Percentiles rank a stretch among this genome's conserved stretches.
These are phyloP conservation scores for Wickerhamiella vanderwaltii DNA, from an alignment of 805 yeast genomes.

Conservation along the genomic window DNA sequence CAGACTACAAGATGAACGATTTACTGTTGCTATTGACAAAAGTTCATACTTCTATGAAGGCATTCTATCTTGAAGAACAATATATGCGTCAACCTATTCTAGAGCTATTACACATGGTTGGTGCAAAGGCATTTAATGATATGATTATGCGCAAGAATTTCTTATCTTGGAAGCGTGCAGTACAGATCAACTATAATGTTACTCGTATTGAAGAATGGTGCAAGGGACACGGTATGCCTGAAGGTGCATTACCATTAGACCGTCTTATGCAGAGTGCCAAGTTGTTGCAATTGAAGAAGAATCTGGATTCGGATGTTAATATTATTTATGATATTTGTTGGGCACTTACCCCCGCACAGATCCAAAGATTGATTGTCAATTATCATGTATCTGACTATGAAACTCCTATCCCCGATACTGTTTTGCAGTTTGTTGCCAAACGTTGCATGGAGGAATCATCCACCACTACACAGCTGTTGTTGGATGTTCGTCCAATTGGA, in stretches of 20 bases:
- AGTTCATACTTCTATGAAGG: slow-evolving; percentile 86
- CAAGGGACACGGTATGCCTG: slow-evolving; percentile 80
- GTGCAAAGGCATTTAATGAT: slow-evolving; percentile 90
- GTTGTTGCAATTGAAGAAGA: slow-evolving; percentile 80
- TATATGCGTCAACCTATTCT: slow-evolving; percentile 74
- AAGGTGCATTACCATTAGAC: slow-evolving; percentile 70
- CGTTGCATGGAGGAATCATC: slow-evolving; percentile 35
- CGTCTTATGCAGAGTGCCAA: slow-evolving; percentile 90
- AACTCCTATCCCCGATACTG: slow-evolving; percentile 74
- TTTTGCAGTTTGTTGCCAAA: slow-evolving; percentile 61
- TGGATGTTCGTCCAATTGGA: slow-evolving; percentile 31
- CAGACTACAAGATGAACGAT: slow-evolving; percentile 85
- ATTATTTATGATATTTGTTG: slow-evolving; percentile 91
- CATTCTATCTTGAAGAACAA: slow-evolving; percentile 73
- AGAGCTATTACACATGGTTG: slow-evolving; percentile 75
- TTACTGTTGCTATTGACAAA: slow-evolving; percentile 77
- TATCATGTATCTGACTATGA: slow-evolving; percentile 91
- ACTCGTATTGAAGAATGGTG: slow-evolving; percentile 98
- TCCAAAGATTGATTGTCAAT: slow-evolving; percentile 80
- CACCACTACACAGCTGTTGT: slow-evolving; percentile 25
- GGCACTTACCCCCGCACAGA: slow-evolving; percentile 86
- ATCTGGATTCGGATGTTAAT: slow-evolving; percentile 76
- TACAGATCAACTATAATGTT: slow-evolving; percentile 90
- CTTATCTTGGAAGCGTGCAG: slow-evolving; percentile 94
- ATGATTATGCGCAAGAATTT: slow-evolving; percentile 88